phyloP scores from a whole-genome alignment of 129 eudicot species.

The Apium graveolens region DNA sequence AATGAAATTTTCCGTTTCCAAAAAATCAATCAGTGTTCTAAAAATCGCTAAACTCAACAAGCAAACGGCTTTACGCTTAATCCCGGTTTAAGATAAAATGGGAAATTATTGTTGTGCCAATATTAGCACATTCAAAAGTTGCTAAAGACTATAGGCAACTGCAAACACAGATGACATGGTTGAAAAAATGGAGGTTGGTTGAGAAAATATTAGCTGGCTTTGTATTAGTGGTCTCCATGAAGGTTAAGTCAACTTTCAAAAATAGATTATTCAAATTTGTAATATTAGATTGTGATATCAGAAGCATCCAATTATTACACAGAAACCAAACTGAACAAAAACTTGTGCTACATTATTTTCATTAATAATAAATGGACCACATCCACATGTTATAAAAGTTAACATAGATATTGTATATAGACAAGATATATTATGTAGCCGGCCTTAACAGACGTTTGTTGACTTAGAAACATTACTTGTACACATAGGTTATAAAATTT shows the following conservation, averaged over 20 bases:
- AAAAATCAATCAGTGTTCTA: background rate
- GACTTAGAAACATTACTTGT: background rate
- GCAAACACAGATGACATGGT: background rate
- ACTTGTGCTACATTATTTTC: background rate
- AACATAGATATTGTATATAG: background rate
- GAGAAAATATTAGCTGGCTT: background rate
- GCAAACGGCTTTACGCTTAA: background rate
- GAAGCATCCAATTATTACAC: background rate
- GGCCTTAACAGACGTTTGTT: background rate
- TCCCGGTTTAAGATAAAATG: background rate
- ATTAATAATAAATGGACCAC: background rate
- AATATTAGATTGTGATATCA: background rate
- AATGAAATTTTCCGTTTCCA: background rate
- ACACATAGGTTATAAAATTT: background rate
- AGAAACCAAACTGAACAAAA: background rate
- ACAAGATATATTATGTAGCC: background rate
- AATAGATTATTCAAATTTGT: background rate
- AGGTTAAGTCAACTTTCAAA: background rate
- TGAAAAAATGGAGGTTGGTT: slow-evolving; percentile 4
- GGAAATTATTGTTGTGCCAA: background rate
- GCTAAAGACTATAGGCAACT: background rate
- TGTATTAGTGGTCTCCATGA: background rate
- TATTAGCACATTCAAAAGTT: background rate
- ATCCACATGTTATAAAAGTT: background rate
- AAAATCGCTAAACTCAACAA: background rate